Base-by-base conservation (phyloP, 257 asterid species). In the Asclepias syriaca region DNA sequence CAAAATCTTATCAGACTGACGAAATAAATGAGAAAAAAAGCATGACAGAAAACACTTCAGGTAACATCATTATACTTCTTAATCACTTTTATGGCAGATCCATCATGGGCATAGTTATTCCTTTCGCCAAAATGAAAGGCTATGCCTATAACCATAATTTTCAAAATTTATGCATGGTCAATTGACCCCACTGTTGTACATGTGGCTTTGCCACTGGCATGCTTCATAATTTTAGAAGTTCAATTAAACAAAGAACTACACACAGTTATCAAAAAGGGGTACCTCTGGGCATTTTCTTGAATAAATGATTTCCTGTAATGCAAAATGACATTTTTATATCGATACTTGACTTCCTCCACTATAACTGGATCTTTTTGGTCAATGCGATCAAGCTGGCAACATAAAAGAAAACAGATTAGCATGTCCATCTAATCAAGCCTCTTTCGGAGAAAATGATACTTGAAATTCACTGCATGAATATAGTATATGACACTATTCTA, bases 231-330 rank as follows among this genome's bases (percentile, higher is more conserved):
- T 64, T 63, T 45, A 59, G 48, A 19, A 32, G 72, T 22, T n/a
- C 46, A 2, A 67, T 9, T 12, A 43, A 29, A 13, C 18, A 8
- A 14, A 18, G 45, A 37, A 45, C 63, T 60, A 50, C 2, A 49
- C 22, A 49, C 19, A 46, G 4, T 58, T 4, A 66, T 32, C 77
- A 75, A 65, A n/a, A 45, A 60, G 46, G 65, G 49, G n/a, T 85
- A 94, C 99, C 99, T 91, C 81, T 94, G 99, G 71, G 97, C 99
- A 83, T 91, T 91, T 69, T 94, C 99, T 80, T 89, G 99, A 78
- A 94, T 89, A 83, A 91, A 94, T 54, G 99, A 94, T 79, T 94
- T 94, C 78, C 93, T 83, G 85, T 94, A 94, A 86, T 94, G 99
- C 81, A 84, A 74, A 85, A 94, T 94, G 77, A 91, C 95, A 66